Evolutionary conservation across 768 basidiomycete genomes (phyloP).

Genomic region (Mycena metata): DNA sequence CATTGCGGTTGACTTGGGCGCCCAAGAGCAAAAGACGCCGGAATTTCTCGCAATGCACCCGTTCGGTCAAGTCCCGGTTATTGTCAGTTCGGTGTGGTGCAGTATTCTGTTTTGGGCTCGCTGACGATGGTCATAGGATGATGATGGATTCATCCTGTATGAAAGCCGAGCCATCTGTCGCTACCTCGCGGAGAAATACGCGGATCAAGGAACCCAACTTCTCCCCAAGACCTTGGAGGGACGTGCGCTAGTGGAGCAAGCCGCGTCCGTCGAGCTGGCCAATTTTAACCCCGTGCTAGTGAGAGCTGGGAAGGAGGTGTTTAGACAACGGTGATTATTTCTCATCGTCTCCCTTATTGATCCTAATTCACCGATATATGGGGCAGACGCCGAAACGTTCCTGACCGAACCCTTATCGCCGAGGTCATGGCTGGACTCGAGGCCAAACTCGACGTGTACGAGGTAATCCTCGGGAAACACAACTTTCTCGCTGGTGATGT

Average conservation of each 20-base stretch:
- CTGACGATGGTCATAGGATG: conserved; percentile 44
- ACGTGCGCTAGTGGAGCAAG: conserved; percentile 52
- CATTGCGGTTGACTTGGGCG: conserved; percentile 50
- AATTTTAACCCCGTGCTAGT: conserved; percentile 59
- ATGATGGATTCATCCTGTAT: conserved; percentile 62
- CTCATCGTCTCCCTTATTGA: background rate
- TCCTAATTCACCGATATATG: background rate
- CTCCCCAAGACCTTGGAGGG: conserved; percentile 47
- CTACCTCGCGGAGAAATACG: no score
- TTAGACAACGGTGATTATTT: conserved; percentile 53
- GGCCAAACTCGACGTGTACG: conserved; percentile 56
- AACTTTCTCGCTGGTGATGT: conserved; percentile 60
- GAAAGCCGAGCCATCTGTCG: conserved; percentile 46
- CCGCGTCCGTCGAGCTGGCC: conserved; percentile 53
- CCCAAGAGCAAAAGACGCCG: conserved; percentile 51
- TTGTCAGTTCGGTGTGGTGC: conserved; percentile 40
- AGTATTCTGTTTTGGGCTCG: background rate
- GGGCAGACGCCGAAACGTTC: conserved; percentile 35
- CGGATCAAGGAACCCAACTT: conserved; percentile 40
- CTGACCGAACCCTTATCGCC: conserved; percentile 48
- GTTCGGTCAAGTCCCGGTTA: conserved; percentile 58
- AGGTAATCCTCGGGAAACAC: conserved; percentile 58
- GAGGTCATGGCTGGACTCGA: conserved; percentile 41
- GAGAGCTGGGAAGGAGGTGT: conserved; percentile 54
- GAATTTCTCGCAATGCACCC: conserved; percentile 35